Base-by-base conservation (phyloP, 805 yeast genomes). In the Spathaspora girioi region DNA sequence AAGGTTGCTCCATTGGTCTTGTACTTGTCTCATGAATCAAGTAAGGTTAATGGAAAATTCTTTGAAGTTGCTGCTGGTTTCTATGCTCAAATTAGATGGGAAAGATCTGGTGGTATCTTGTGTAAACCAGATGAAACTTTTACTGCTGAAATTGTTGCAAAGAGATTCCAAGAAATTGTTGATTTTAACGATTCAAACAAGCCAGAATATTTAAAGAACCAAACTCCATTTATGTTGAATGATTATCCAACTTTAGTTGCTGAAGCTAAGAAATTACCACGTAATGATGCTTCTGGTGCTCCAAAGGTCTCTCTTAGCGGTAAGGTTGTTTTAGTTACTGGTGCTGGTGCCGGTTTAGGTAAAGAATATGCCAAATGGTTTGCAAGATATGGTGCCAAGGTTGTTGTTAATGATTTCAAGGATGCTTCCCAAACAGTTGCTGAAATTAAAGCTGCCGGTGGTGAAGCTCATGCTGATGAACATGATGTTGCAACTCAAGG, bases 51-150 rank as follows among this genome's bases (percentile, higher is more conserved):
- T 43, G 90, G 93, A 56, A 83, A 91, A 43, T 86, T 87, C 49
- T 93, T 81, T 70, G 97, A 93, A 74, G 86, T 89, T 56, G 99
- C 97, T 29, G 98, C 96, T 43, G 98, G 98, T 0, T 87, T 86
- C 66, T 89, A 80, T 68, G 89, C 91, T 41, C 96, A 90, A 70
- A 86, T 93, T 54, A 82, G 97, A 64, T 93, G 97, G 97, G 93
- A 93, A 71, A 83, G 98, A 66, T 83, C 93, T 27, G 81, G 87
- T 15, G 99, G 98, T 59, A 88, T 82, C 53, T 75, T 85, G 56
- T 87, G 93, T 75, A 88, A 85, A 67, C 87, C 96, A 38, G 90
- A 86, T 63, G 77, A 79, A 32, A 61, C 83, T 19, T 86, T 87
- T 59, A 89, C 97, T 5, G 94, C 97, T 12, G 96, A 91, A 60